phyloP scores from a whole-genome alignment of 148 eudicot species.

The Spergularia bocconei region DNA sequence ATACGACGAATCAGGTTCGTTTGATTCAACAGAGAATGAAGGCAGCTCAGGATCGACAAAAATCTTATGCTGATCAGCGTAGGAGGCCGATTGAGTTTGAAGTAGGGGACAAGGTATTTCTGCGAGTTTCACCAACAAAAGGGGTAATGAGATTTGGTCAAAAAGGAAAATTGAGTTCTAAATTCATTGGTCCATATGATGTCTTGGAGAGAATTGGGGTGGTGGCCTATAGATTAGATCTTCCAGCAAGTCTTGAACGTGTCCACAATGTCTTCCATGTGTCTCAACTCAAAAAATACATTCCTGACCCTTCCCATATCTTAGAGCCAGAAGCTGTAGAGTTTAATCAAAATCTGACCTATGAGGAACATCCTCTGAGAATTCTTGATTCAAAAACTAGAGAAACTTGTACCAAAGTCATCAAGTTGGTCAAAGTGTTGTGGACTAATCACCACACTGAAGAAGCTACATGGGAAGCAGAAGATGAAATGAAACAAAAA shows the following conservation, averaged over 20 bases:
- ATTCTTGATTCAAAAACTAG: not conserved
- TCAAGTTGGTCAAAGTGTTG: not conserved
- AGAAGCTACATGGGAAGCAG: no score
- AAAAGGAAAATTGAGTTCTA: not conserved
- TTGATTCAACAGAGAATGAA: no score
- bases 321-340: no score
- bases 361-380: not conserved
- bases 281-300: no score
- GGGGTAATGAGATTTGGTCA: conserved; percentile 3
- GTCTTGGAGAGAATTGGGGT: not conserved
- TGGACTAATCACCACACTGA: not conserved
- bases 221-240: not conserved
- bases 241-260: not conserved
- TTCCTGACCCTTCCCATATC: no score
- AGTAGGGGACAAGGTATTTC: not conserved
- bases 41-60: no score
- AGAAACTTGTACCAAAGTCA: not conserved
- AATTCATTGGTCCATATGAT: conserved; percentile 1
- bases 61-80: no score
- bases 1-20: no score
- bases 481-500: no score
- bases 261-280: not conserved
- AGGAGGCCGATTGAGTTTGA: not conserved
- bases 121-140: not conserved
- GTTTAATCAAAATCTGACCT: not conserved